Base-by-base conservation (phyloP, 148 eudicot genomes). In the Rheum nobile region DNA sequence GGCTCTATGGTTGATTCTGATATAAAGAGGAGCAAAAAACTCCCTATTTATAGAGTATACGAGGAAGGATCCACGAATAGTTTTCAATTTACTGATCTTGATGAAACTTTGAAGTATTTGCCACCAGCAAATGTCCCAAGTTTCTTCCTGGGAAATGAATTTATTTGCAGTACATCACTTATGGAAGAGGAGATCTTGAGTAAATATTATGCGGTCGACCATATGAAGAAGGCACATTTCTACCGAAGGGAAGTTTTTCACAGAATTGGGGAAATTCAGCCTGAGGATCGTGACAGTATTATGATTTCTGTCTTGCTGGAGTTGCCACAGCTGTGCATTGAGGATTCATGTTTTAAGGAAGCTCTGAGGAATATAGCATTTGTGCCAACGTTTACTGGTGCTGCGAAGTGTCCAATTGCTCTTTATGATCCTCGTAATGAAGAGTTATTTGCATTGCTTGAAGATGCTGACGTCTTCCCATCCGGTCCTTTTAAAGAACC, bases 381-480 rank as follows among this genome's bases (percentile, higher is more conserved):
- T 84, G 84, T 95, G 50, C 92, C 96, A 71, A 90, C 97, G 14
- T 75, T 76, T 79, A 79, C 75, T 70, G 97, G 99, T 73, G 85
- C 78, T 24, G 42, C 84, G 71, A 90, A 85, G 82, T 80, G 86
- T 76, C 94, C 99, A 4, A 61, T 81, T 47, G 83, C 78, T 76
- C 77, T 95, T 67, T 90, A 92, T 80, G 99, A 95, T 86, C 99
- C 99, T 77, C 89, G 99, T 42, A 92, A 87, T 78, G 99, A 95
- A 72, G 99, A 95, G 81, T 77, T 95, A 42, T 86, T 78, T 78
- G 92, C 88, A 77, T 86, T 95, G 71, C 86, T 95, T 24, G 97
- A 90, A 67, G 97, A 95, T 77, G 82, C 90, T 50, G 97, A 90
- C 68, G 86, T 89, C 80, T 95, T 95, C 69, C 99, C 99, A 37